Evolutionary conservation across 345 rosid species (phyloP).

Genomic region (Arabis alpina): DNA sequence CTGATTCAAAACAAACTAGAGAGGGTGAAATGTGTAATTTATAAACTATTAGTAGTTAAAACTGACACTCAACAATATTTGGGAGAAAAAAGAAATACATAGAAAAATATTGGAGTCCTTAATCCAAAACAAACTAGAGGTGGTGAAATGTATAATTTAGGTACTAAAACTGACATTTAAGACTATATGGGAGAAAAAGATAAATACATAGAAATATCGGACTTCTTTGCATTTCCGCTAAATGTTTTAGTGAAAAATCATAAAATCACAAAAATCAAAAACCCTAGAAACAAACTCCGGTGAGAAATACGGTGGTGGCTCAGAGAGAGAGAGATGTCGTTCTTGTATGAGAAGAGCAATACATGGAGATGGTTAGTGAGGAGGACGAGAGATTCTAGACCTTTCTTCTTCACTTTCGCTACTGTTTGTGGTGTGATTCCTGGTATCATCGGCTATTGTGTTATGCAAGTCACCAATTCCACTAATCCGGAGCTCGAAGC

Average conservation of each 20-base stretch:
- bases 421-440: constrained; percentile 91
- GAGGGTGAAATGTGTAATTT: no score
- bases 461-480: constrained; percentile 86
- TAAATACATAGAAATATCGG: background rate
- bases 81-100: no score
- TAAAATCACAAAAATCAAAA: constrained; percentile 15
- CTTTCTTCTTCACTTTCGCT: constrained; percentile 90
- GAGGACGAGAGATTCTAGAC: constrained; percentile 78
- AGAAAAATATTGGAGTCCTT: background rate
- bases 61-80: no score
- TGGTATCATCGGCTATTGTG: constrained; percentile 80
- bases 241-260: background rate
- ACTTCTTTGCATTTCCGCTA: constrained; percentile 4
- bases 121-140: background rate
- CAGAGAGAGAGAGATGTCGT: constrained; percentile 50
- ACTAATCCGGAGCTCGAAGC: constrained; percentile 79
- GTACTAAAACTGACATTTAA: background rate
- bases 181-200: background rate
- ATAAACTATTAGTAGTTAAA: no score
- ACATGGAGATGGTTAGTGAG: constrained; percentile 82
- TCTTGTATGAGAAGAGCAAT: constrained; percentile 70
- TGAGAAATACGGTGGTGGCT: background rate
- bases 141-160: background rate
- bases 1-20: background rate
- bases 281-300: constrained; percentile 44